Evolutionary conservation across 2,329 filamentous ascomycete genomes (phyloP).

Genomic region (Cyphellophora attinorum): DNA sequence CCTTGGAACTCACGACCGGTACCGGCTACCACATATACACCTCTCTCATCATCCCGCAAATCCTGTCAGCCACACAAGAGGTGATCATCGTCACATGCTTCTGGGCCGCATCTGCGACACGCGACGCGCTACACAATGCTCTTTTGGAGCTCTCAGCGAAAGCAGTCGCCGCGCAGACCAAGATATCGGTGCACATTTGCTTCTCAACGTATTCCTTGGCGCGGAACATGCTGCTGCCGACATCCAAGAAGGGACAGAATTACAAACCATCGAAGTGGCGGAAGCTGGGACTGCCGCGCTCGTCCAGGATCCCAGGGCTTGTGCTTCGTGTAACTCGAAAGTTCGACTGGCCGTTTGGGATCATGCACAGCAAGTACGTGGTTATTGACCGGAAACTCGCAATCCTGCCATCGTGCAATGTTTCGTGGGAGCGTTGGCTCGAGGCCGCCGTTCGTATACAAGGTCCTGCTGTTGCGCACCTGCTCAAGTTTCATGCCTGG

Average conservation of each 20-base stretch:
- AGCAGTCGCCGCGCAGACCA: conserved; percentile 24
- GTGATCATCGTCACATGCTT: conserved; percentile 74
- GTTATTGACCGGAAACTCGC: conserved; percentile 59
- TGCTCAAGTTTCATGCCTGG: conserved; percentile 55
- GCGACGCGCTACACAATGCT: conserved; percentile 47
- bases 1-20: neutral
- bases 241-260: conserved; percentile 50
- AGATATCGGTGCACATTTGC: conserved; percentile 59
- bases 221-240: conserved; percentile 67
- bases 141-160: conserved; percentile 51
- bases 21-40: neutral
- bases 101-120: conserved; percentile 60
- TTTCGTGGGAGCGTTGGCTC: conserved; percentile 83
- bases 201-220: conserved; percentile 64
- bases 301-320: conserved; percentile 47
- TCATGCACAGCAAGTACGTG: conserved; percentile 83
- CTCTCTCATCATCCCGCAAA: neutral
- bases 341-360: conserved; percentile 70
- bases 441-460: conserved; percentile 63
- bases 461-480: conserved; percentile 51
- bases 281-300: conserved; percentile 54
- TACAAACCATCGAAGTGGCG: conserved; percentile 54
- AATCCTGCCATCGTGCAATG: conserved; percentile 70
- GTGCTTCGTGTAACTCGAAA: conserved; percentile 65
- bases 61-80: conserved; percentile 48